Evolutionary conservation across 2,329 filamentous ascomycete species (phyloP).

Genomic region (Truncatella angustata): DNA sequence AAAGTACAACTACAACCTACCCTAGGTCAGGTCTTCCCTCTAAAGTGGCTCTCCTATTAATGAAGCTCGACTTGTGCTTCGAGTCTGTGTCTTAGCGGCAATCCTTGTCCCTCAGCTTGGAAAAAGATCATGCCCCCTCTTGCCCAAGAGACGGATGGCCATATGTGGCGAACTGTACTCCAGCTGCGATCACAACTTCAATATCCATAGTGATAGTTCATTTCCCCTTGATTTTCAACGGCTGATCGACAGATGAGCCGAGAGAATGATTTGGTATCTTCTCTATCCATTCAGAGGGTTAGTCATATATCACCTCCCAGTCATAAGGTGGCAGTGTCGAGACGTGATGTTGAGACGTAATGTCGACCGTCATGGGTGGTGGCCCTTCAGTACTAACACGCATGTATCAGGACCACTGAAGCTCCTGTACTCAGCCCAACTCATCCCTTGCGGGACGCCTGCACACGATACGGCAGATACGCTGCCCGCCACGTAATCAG

Average conservation of each 20-base stretch:
- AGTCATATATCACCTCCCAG: slow-evolving; percentile 36
- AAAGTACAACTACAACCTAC: too few relatives aligned
- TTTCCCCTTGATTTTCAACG: too few relatives aligned
- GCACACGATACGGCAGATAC: slow-evolving; percentile 68
- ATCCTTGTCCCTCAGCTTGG: not conserved
- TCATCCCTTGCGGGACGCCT: slow-evolving; percentile 63
- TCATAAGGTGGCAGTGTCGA: too few relatives aligned
- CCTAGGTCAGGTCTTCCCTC: too few relatives aligned
- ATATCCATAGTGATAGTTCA: not conserved
- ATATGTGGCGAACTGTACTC: slow-evolving; percentile 5
- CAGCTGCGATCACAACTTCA: not conserved
- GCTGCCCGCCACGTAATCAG: slow-evolving; percentile 72
- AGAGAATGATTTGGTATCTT: slow-evolving; percentile 71
- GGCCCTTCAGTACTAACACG: too few relatives aligned
- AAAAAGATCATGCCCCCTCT: slow-evolving; percentile 10
- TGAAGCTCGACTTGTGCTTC: slow-evolving; percentile 7
- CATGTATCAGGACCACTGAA: slow-evolving; percentile 63
- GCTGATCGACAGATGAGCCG: slow-evolving; percentile 12
- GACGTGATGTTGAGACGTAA: too few relatives aligned
- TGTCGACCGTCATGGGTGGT: too few relatives aligned
- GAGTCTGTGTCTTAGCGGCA: slow-evolving; percentile 2
- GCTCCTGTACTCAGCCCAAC: slow-evolving; percentile 62
- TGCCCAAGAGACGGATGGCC: slow-evolving; percentile 5
- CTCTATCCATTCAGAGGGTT: slow-evolving; percentile 76
- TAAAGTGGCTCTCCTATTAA: not conserved